Evolutionary conservation across 2,329 filamentous ascomycete genomes (phyloP).

Genomic region (Leptographium flavum): DNA sequence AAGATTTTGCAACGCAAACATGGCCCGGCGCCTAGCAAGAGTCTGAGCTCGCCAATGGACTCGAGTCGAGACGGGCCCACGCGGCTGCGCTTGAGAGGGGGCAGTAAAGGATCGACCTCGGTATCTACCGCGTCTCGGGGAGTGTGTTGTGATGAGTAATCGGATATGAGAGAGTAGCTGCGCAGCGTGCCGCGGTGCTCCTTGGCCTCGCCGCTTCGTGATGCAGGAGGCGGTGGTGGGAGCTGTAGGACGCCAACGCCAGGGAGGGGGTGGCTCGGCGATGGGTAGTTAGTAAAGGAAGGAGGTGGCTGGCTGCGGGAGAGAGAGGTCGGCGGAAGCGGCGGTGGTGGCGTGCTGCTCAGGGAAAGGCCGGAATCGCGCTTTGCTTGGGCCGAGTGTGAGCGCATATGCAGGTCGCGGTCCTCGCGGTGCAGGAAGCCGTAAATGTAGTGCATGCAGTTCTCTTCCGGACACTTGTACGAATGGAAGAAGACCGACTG

Average conservation of each 20-base stretch:
- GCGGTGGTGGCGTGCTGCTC: constrained; percentile 20
- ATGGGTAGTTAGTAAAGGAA: constrained; percentile 20
- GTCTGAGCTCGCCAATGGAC: constrained; percentile 40
- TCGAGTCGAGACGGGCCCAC: constrained; percentile 37
- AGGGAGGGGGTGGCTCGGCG: constrained; percentile 16
- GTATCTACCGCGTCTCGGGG: constrained; percentile 28
- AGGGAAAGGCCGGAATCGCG: constrained; percentile 31
- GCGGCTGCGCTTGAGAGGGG: constrained; percentile 38
- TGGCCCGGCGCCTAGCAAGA: constrained; percentile 30
- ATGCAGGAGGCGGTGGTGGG: not conserved
- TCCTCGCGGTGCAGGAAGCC: constrained; percentile 37
- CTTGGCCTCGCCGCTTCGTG: constrained; percentile 9
- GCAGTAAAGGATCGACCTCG: constrained; percentile 36
- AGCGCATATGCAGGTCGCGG: constrained; percentile 33
- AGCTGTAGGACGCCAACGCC: not conserved
- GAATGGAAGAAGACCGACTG: constrained; percentile 16
- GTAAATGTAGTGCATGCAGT: constrained; percentile 43
- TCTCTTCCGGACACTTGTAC: constrained; percentile 40
- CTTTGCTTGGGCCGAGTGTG: constrained; percentile 28
- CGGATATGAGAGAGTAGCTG: constrained; percentile 26
- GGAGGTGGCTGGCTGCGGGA: constrained; percentile 19
- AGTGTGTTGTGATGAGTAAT: constrained; percentile 16
- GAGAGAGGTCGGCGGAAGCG: constrained; percentile 12
- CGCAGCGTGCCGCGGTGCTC: constrained; percentile 27
- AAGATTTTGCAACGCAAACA: constrained; percentile 37